Percentiles rank a stretch among this genome's conserved stretches.
phyloP scores from a whole-genome alignment of 306 rosid genomes.

The Inga laurina region DNA sequence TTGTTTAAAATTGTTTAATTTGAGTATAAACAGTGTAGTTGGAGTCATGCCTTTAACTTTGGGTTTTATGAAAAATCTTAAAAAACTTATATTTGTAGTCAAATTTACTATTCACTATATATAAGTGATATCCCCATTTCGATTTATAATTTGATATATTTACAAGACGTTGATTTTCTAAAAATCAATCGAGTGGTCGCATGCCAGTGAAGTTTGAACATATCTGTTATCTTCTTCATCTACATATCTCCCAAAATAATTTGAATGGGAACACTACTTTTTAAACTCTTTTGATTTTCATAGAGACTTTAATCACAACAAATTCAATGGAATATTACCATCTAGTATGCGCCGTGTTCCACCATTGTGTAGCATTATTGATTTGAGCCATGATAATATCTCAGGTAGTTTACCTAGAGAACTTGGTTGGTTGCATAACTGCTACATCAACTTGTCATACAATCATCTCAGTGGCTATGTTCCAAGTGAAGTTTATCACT shows the following conservation, averaged over 20 bases:
- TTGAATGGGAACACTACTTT: neutral
- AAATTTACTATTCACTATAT: neutral
- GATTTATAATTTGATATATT: neutral
- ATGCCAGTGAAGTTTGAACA: neutral
- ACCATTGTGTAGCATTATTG: neutral
- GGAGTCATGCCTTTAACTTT: no score
- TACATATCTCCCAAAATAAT: neutral
- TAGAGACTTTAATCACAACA: neutral
- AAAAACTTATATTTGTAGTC: neutral
- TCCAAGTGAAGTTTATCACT: no score
- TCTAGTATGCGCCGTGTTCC: neutral
- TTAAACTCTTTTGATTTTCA: no score
- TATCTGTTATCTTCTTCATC: neutral
- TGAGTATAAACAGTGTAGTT: no score
- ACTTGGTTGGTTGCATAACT: neutral
- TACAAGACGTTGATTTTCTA: neutral
- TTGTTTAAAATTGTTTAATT: no score
- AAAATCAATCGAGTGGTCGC: neutral
- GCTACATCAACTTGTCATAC: no score
- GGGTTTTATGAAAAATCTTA: no score
- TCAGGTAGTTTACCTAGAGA: neutral
- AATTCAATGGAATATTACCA: neutral
- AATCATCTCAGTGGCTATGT: no score
- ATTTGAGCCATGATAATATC: neutral
- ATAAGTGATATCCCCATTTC: neutral